Conservation (phyloP, 306 rosid species). For the Prinsepia uniflora region DNA sequence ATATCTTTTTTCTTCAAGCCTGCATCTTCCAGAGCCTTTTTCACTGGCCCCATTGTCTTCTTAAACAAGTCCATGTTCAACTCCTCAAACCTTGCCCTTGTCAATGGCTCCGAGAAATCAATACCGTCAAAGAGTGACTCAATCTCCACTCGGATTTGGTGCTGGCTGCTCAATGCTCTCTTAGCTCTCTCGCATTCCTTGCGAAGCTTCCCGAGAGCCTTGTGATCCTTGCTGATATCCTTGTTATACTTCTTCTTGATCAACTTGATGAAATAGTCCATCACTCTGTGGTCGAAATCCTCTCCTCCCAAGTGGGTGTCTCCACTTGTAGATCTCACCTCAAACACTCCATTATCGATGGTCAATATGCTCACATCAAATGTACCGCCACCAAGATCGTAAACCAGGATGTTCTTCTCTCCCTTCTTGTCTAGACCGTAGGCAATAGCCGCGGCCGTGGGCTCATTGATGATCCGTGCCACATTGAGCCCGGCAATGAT, state of each 20-base stretch:
- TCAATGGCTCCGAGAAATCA: conserved; percentile 50
- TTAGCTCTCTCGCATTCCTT: conserved; percentile 59
- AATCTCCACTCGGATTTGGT: conserved; percentile 50
- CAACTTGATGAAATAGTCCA: conserved; percentile 52
- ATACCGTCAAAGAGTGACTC: conserved; percentile 48
- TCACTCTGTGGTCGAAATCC: conserved; percentile 58
- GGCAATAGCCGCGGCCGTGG: conserved; percentile 52
- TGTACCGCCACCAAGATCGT: conserved; percentile 65
- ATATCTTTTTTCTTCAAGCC: conserved; percentile 44
- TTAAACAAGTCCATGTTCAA: conserved; percentile 53
- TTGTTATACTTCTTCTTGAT: conserved; percentile 46
- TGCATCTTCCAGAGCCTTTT: conserved; percentile 45
- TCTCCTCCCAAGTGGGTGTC: conserved; percentile 64
- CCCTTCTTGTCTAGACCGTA: conserved; percentile 50
- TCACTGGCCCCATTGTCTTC: conserved; percentile 56
- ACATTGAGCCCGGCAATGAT: conserved; percentile 48
- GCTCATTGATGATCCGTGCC: conserved; percentile 48
- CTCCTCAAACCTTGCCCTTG: conserved; percentile 57
- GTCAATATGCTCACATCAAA: conserved; percentile 61
- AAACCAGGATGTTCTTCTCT: conserved; percentile 46
- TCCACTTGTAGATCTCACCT: conserved; percentile 51
- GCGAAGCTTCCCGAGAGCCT: conserved; percentile 51
- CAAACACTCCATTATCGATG: conserved; percentile 57
- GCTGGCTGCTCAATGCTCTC: conserved; percentile 54
- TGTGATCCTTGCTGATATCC: conserved; percentile 46